Conservation (phyloP, 768 basidiomycete genomes). For the Sarcomyxa edulis region DNA sequence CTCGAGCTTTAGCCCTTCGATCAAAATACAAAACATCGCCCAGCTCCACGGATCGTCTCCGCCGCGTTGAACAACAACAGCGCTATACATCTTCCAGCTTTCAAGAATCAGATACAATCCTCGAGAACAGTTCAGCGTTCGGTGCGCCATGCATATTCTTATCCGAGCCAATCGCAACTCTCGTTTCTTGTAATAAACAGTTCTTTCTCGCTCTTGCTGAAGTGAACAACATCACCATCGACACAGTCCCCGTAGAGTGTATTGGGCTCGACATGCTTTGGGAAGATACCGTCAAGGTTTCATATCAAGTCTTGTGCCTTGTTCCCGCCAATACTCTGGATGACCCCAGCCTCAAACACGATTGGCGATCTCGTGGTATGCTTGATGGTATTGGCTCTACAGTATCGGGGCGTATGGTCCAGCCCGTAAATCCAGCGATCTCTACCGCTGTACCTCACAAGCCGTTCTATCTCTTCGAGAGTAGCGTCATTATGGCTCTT, state of each 20-base stretch:
- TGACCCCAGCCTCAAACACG: slow-evolving; percentile 9
- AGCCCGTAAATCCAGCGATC: slow-evolving; percentile 18
- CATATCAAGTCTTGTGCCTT: slow-evolving; percentile 4
- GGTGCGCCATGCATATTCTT: slow-evolving; percentile 1
- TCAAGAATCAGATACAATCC: background rate
- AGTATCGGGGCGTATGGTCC: slow-evolving; percentile 16
- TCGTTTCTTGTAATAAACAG: slow-evolving; percentile 16
- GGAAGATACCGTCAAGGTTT: background rate
- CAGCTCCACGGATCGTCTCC: slow-evolving; percentile 5
- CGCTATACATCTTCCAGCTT: background rate
- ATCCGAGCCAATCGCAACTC: slow-evolving; percentile 15
- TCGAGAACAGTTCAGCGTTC: background rate
- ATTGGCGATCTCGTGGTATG: slow-evolving; percentile 21
- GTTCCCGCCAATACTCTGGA: background rate
- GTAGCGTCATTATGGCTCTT: slow-evolving; percentile 14
- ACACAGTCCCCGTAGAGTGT: slow-evolving; percentile 13
- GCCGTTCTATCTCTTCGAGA: slow-evolving; percentile 20
- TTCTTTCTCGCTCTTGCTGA: slow-evolving; percentile 22
- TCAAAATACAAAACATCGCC: slow-evolving; percentile 3
- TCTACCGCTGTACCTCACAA: slow-evolving; percentile 5
- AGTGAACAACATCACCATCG: slow-evolving; percentile 17
- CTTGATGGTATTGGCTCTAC: slow-evolving; percentile 1
- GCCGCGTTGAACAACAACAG: slow-evolving; percentile 2
- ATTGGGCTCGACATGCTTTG: slow-evolving; percentile 4
- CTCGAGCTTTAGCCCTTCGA: background rate